These are phyloP conservation scores for Colletotrichum karsti DNA, from an alignment of 2,329 filamentous ascomycete species.

Conservation along the genomic window DNA sequence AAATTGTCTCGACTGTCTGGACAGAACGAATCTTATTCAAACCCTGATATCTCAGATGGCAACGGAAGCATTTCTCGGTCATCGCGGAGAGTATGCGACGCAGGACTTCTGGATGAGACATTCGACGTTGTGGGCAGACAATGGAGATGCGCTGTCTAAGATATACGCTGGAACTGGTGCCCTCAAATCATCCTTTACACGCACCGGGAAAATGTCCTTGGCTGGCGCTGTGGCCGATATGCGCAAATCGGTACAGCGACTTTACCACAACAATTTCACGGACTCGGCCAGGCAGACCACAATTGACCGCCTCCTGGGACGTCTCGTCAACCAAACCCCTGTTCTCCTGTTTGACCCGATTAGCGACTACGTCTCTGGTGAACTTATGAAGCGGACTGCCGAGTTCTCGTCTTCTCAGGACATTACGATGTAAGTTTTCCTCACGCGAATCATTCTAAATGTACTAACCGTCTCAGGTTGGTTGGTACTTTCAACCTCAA, in stretches of 20 bases:
- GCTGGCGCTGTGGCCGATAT: constrained; percentile 95
- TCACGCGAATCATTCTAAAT: neutral
- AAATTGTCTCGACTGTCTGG: constrained; percentile 95
- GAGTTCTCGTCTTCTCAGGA: constrained; percentile 80
- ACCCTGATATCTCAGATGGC: constrained; percentile 96
- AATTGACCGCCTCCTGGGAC: constrained; percentile 90
- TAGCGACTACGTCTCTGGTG: constrained; percentile 85
- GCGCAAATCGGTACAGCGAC: constrained; percentile 89
- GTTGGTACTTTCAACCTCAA: constrained; percentile 96
- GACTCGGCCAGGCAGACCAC: constrained; percentile 94
- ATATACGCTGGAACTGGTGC: constrained; percentile 98
- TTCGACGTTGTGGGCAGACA: constrained; percentile 95
- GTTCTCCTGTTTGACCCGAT: constrained; percentile 94
- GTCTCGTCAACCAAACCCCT: constrained; percentile 82
- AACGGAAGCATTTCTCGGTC: constrained; percentile 82
- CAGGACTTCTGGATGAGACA: constrained; percentile 93
- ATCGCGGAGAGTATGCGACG: constrained; percentile 73
- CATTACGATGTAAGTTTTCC: constrained; percentile 75
- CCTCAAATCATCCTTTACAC: constrained; percentile 93
- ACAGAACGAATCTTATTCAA: constrained; percentile 95
- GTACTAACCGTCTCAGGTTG: constrained; percentile 46
- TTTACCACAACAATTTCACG: constrained; percentile 98
- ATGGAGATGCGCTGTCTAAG: constrained; percentile 90
- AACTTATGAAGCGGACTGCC: constrained; percentile 71
- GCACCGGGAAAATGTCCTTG: constrained; percentile 94